Conservation (phyloP, 2,329 filamentous ascomycete species). For the Trichoderma lentiforme region DNA sequence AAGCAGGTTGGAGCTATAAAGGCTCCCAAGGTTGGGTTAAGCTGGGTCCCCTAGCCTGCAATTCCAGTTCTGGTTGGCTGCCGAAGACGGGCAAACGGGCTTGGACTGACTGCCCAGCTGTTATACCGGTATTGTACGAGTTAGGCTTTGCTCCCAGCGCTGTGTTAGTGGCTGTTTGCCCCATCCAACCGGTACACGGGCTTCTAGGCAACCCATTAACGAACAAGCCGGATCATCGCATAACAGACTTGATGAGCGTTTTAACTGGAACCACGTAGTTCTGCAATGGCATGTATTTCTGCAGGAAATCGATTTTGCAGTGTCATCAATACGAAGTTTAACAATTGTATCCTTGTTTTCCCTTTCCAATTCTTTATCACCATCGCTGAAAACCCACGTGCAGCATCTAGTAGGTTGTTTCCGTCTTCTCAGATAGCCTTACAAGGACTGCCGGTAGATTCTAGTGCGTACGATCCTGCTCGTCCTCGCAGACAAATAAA, state of each 20-base stretch:
- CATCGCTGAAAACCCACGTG: background rate
- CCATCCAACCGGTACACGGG: background rate
- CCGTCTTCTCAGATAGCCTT: background rate
- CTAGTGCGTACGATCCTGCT: background rate
- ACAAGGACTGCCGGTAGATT: background rate
- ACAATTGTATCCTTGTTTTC: background rate
- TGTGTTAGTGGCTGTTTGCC: background rate
- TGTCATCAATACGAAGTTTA: background rate
- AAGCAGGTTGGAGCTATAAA: conserved; percentile 14
- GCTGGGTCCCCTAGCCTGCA: background rate
- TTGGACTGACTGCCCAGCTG: background rate
- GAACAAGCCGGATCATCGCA: background rate
- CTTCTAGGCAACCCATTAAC: background rate
- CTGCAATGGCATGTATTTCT: background rate
- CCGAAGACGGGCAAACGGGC: conserved; percentile 1
- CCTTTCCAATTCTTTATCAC: background rate
- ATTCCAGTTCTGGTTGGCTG: conserved; percentile 11
- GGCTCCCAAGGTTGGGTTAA: conserved; percentile 1
- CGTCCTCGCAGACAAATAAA: background rate
- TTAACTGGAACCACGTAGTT: background rate
- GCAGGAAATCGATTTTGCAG: background rate
- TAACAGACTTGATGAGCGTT: background rate
- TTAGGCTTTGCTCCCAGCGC: background rate
- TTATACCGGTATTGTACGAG: background rate
- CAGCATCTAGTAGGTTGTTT: background rate